Base-by-base conservation (phyloP, 192 early-diverging fungal genomes). In the Physocladia obscura region DNA sequence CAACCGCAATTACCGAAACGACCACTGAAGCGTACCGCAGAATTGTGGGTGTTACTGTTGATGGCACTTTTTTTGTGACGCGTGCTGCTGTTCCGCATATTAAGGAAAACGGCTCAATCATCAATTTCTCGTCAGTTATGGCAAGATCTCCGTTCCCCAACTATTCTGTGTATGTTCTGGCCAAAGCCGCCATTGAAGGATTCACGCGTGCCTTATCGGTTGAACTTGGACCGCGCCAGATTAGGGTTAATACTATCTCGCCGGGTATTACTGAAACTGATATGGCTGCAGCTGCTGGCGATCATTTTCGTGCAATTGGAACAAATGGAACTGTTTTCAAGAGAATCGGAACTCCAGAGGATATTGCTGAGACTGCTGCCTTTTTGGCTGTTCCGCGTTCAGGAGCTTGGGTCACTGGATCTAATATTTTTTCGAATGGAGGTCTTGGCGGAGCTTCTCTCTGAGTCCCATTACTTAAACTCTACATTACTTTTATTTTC, bases 61-160 rank as follows among this genome's bases (percentile, higher is more conserved):
- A 81, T 31, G 78, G 78, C 15, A 74, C 79, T 29, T 56, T 81
- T 49, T 80, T 79, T 64, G 61, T 79, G 21, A 31, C 75, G 17
- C 74, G 80, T n/a, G 31, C 57, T 5, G 59, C 56, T 0, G 49
- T 56, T 15, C 71, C 77, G 6, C 52, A 79, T 26, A 79, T 78
- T 13, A 59, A 49, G 19, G 39, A 31, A 1, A 79, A 79, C 11
- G 32, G 49, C 2, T 37, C 74, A 2, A 58, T 79, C 40, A 78
- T 80, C 19, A 75, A 74, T 32, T 75, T 80, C 62, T 82, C 80
- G 15, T 17, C 70, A 27, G 81, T 79, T 6, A 31, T 29, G 19
- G 65, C 69, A 19, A 27, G 44, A 17, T 21, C 32, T 11, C 70
- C 73, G 21, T n/a, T 31, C 4, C 70, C 70, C 21, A 71, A 71